Conservation (phyloP, 2,329 filamentous ascomycete genomes). For the Colletotrichum liaoningense region DNA sequence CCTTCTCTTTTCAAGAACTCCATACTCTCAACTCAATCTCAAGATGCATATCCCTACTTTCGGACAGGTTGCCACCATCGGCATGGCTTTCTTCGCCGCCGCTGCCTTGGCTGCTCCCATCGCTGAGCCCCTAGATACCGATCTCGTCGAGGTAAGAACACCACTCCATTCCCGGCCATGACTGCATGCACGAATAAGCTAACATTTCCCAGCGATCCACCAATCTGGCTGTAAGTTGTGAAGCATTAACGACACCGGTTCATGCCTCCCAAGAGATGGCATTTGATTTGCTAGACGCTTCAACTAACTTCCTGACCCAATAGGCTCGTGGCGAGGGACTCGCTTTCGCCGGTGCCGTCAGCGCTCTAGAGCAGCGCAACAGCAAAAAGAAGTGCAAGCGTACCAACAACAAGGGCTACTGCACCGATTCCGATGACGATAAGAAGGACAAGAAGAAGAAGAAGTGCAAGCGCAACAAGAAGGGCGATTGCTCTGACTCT, state of each 20-base stretch:
- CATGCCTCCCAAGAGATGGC: neutral
- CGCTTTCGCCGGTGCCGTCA: neutral
- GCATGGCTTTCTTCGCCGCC: constrained; percentile 27
- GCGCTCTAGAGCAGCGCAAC: constrained; percentile 15
- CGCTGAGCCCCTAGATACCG: constrained; percentile 10
- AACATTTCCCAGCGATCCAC: constrained; percentile 13
- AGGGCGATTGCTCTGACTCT: constrained; percentile 25
- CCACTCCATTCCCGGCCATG: neutral
- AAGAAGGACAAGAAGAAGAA: constrained; percentile 13
- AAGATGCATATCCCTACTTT: constrained; percentile 33
- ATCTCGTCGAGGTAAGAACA: constrained; percentile 13
- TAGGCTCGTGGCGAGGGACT: constrained; percentile 15
- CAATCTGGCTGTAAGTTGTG: constrained; percentile 10
- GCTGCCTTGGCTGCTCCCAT: constrained; percentile 23
- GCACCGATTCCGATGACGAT: neutral
- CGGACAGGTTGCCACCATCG: constrained; percentile 30
- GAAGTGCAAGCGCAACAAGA: constrained; percentile 26
- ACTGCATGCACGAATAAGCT: neutral
- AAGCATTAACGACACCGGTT: neutral
- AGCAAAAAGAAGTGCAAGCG: constrained; percentile 24
- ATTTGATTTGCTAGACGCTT: neutral
- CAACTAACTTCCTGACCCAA: neutral
- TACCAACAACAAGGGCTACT: constrained; percentile 7
- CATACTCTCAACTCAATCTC: neutral
- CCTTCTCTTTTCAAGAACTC: neutral